These are phyloP conservation scores for Tetramitus jugosus DNA, from an alignment of 208 protist species.

Conservation along the genomic window DNA sequence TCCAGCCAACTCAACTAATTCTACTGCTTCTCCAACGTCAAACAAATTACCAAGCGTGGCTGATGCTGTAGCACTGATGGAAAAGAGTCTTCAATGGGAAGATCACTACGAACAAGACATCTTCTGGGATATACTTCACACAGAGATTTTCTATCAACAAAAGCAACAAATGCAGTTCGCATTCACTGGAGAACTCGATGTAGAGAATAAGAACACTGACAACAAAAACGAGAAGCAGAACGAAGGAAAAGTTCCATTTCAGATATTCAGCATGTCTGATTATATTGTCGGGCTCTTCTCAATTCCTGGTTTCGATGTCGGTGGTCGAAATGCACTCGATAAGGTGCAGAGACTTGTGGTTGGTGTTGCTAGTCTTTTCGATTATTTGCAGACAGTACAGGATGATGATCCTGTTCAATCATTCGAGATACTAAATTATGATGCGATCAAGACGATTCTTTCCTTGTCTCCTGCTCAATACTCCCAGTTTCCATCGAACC, in stretches of 20 bases:
- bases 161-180: too few species aligned
- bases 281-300: neutral
- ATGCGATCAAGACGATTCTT: neutral
- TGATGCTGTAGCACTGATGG: neutral
- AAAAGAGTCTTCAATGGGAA: neutral
- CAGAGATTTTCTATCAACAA: too few species aligned
- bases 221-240: too few species aligned
- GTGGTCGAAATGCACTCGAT: neutral
- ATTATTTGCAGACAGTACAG: neutral
- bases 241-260: too few species aligned
- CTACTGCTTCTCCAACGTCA: neutral
- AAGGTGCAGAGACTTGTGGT: neutral
- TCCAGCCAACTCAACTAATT: neutral
- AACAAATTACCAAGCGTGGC: neutral
- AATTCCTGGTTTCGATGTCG: neutral
- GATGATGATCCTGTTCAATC: neutral
- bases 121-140: neutral
- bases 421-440: neutral
- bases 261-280: too few species aligned
- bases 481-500: neutral
- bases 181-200: too few species aligned
- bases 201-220: too few species aligned
- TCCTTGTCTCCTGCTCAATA: neutral
- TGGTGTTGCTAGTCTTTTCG: neutral
- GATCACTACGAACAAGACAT: neutral